Base-by-base conservation (phyloP, 169 alveolate species). In the Eimeria tenella region DNA sequence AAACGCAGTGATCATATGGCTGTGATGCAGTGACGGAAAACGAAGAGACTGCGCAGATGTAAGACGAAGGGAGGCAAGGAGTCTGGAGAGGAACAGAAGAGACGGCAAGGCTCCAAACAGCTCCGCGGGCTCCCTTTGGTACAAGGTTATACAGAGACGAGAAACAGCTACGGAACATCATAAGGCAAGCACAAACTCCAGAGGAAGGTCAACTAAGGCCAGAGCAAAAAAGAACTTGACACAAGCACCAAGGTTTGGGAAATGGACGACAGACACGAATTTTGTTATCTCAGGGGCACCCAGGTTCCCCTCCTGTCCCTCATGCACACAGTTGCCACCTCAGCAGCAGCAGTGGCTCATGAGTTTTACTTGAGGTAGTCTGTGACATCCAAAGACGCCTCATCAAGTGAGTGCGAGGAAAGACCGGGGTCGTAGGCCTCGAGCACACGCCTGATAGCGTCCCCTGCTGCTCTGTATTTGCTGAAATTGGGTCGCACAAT, bases 311-410 rank as follows among this genome's bases (percentile, higher is more conserved):
- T 31, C 42, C 42, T 31, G 42, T 31, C 42, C 42, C 42, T 31
- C 42, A 31, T 31, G 42, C 42, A 31, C 42, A 2, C 42, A 31
- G 42, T 31, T 31, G 42, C 42, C 42, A 31, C 42, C 42, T 31
- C 42, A 31, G 42, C 42, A 1, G 42, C 42, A 31, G 42, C 42
- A 31, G 42, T 31, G 42, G 42, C 42, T 31, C 42, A 31, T 31
- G 42, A 31, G 42, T 2, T 31, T 6, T 25, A 88, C 94, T 52
- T 49, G 15, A 88, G 75, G 82, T 17, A 91, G 73, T 77, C 93
- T n/a, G 95, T 91, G n/a, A 91, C 86, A 58, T 91, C 90, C 86
- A 91, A 81, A 31, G 95, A 91, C 8, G 95, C 95, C 23, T 91
- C 95, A 53, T 91, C 95, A 13, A 91, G 82, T 56, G 95, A 91